Percentiles rank a stretch among this genome's conserved stretches.
Evolutionary conservation across 1,284 basidiomycete species (phyloP).

Genomic region (Mrakiaceae sp.): DNA sequence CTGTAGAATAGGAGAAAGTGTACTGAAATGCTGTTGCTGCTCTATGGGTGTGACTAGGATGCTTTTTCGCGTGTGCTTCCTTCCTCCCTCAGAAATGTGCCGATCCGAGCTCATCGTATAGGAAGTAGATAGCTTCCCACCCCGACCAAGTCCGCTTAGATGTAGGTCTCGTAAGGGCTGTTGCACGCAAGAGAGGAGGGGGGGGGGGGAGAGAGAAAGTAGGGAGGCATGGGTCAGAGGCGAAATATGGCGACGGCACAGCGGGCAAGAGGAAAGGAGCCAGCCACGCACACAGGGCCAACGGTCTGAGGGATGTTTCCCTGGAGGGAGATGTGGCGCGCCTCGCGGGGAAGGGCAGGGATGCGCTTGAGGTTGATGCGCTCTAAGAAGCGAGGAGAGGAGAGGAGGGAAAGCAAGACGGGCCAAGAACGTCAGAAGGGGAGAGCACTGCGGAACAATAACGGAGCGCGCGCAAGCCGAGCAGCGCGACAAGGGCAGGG

Average conservation of each 20-base stretch:
- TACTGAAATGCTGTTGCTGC: background rate
- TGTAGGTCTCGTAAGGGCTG: slow-evolving; percentile 56
- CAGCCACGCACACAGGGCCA: slow-evolving; percentile 41
- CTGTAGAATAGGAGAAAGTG: background rate
- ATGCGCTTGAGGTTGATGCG: slow-evolving; percentile 70
- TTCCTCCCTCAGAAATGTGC: background rate
- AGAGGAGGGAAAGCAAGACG: background rate
- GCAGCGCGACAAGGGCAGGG: background rate
- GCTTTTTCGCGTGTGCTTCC: background rate
- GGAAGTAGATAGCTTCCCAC: background rate
- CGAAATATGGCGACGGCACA: too few relatives aligned
- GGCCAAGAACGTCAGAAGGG: background rate
- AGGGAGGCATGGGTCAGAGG: too few relatives aligned
- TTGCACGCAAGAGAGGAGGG: too few relatives aligned
- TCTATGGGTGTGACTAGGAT: background rate
- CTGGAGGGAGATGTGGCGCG: slow-evolving; percentile 59
- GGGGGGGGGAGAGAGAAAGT: too few relatives aligned
- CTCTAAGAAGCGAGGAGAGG: background rate
- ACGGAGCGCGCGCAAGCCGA: background rate
- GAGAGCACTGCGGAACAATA: background rate
- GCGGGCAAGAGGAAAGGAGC: too few relatives aligned
- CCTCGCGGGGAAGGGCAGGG: slow-evolving; percentile 71
- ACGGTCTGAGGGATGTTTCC: slow-evolving; percentile 89
- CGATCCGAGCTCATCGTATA: background rate
- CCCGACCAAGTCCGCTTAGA: slow-evolving; percentile 40